Base-by-base conservation (phyloP, 176 grass and related monocot species). In the Oryza australiensis region DNA sequence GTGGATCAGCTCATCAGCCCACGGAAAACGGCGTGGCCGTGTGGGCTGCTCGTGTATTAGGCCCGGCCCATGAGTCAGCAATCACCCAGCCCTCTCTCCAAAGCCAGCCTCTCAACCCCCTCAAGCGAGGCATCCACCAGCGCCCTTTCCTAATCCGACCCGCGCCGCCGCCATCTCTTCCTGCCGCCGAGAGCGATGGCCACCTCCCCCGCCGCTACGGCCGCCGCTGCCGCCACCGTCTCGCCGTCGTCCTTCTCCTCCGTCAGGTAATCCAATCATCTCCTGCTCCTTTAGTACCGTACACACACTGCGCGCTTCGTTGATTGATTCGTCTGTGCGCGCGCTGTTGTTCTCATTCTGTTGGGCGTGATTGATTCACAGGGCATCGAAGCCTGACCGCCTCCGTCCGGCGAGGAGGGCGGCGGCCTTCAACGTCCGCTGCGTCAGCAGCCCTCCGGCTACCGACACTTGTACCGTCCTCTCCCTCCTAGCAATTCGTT, bases 401-500 rank as follows among this genome's bases (percentile, higher is more conserved):
- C 42, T 79, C 59, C 83, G 59, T 15, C 34, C 72, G 11, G 24
- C 27, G 40, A 68, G 40, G 66, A 89, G 73, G 79, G 43, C 42
- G 79, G 43, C 42, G 13, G 48, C 66, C 27, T 10, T 81, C 35
- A 60, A 35, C 22, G 60, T 82, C 26, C 88, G 66, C 43, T 86
- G 88, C 73, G 83, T 35, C 57, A 82, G 66, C 23, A 82, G 78
- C 45, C 45, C 88, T 32, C 78, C 83, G 11, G 66, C 71, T 24
- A 82, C 18, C 33, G 88, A 86, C 5, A 73, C 88, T 71, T 77
- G 88, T 89, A 82, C 78, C 3, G 3, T 26, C 8, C 69, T 28
- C 13, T 14, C 74, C 22, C 7, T 77, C 30, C 6, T 3, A 9
- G 15, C 20, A 55, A 66, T 40, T 70, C 4, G n/a, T 67, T 64